Conservation (phyloP, 2,329 filamentous ascomycete genomes). For the Penicillium corylophilum region DNA sequence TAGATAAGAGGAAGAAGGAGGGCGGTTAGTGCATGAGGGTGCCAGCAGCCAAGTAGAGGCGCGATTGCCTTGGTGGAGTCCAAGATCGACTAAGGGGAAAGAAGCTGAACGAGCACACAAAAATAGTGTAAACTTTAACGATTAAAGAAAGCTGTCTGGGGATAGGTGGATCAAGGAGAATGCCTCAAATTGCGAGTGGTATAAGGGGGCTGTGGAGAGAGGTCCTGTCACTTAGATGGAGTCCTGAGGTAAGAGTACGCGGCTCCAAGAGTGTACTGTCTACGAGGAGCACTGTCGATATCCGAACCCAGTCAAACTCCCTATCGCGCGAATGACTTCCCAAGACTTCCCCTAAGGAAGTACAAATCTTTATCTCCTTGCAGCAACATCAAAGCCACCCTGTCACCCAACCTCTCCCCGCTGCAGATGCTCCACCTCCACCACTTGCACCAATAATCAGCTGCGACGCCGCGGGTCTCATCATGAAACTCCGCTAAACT, state of each 20-base stretch:
- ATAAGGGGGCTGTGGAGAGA: background rate
- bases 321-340: no score
- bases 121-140: background rate
- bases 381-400: background rate
- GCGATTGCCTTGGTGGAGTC: background rate
- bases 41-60: background rate
- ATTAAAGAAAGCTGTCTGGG: background rate
- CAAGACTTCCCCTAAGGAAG: no score
- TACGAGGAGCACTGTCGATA: no score
- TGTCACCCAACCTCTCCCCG: background rate
- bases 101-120: background rate
- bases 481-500: constrained; percentile 22
- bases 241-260: no score
- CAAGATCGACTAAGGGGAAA: background rate
- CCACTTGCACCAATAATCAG: constrained; percentile 1
- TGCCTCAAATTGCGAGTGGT: background rate
- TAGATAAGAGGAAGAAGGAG: background rate
- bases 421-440: background rate
- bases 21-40: background rate
- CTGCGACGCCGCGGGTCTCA: constrained; percentile 14
- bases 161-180: constrained; percentile 1
- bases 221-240: background rate
- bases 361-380: background rate
- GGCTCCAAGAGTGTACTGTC: no score
- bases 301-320: no score